Evolutionary conservation across 208 protist species (phyloP).

Genomic region (Crithidia fasciculata): DNA sequence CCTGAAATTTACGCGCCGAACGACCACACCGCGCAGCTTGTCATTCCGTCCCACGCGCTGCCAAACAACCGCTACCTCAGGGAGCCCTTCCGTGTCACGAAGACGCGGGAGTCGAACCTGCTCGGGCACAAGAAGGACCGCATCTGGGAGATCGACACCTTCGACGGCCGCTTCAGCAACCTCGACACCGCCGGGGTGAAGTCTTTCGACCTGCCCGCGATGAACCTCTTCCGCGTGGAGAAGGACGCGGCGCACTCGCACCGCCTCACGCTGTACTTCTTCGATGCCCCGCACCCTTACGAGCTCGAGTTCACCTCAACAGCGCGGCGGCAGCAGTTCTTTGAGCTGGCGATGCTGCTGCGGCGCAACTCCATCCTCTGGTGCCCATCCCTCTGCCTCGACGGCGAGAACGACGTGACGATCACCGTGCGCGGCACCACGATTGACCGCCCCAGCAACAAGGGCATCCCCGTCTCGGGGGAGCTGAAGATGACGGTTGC

Average conservation of each 20-base stretch:
- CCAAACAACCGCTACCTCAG: slow-evolving; percentile 70
- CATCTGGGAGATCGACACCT: slow-evolving; percentile 79
- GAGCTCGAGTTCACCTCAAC: slow-evolving; percentile 67
- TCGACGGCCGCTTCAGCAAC: slow-evolving; percentile 55
- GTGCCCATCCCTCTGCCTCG: slow-evolving; percentile 68
- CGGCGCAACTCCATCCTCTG: slow-evolving; percentile 77
- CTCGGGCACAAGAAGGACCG: slow-evolving; percentile 50
- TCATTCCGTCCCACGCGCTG: slow-evolving; percentile 68
- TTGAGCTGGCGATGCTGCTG: slow-evolving; percentile 70
- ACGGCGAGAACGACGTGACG: slow-evolving; percentile 60
- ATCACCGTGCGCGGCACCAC: slow-evolving; percentile 78
- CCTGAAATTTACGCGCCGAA: slow-evolving; percentile 54
- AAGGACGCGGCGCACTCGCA: slow-evolving; percentile 43
- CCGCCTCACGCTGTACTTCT: slow-evolving; percentile 74
- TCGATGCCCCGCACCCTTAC: slow-evolving; percentile 74
- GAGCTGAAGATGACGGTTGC: slow-evolving; percentile 66
- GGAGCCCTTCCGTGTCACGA: slow-evolving; percentile 68
- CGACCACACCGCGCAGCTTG: slow-evolving; percentile 36
- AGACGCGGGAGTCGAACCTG: slow-evolving; percentile 40
- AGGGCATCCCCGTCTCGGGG: slow-evolving; percentile 33
- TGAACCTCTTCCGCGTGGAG: slow-evolving; percentile 74
- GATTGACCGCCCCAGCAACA: slow-evolving; percentile 48
- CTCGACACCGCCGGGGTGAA: slow-evolving; percentile 56
- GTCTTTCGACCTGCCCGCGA: slow-evolving; percentile 47
- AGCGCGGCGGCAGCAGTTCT: slow-evolving; percentile 63